These are phyloP conservation scores for Lasiosphaeria ovina DNA, from an alignment of 495 filamentous ascomycete genomes.

Conservation along the genomic window DNA sequence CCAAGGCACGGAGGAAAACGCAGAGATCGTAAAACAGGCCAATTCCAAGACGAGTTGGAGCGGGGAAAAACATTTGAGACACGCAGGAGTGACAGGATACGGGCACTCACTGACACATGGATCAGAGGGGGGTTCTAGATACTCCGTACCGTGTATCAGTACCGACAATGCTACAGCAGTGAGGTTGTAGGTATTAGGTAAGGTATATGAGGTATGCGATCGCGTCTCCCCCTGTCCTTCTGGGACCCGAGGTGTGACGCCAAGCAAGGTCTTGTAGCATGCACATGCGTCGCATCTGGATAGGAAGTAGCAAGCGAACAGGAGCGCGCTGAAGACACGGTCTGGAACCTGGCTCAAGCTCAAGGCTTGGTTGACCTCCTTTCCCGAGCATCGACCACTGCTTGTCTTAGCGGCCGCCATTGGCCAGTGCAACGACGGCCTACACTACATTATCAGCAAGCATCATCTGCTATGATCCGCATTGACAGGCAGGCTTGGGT, in stretches of 20 bases:
- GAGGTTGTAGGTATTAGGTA: too few species aligned
- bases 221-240: too few species aligned
- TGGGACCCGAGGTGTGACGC: too few species aligned
- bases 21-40: background rate
- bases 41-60: background rate
- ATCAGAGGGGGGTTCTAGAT: too few species aligned
- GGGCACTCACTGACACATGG: too few species aligned
- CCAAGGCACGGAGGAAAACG: background rate
- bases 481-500: background rate
- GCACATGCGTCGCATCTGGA: background rate
- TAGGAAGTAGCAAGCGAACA: conserved; percentile 3
- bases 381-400: background rate
- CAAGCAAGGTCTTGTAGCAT: background rate
- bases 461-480: conserved; percentile 1
- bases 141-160: too few species aligned
- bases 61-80: conserved; percentile 1
- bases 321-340: background rate
- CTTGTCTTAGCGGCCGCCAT: background rate
- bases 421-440: background rate
- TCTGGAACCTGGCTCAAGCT: background rate
- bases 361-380: background rate
- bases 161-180: too few species aligned
- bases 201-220: too few species aligned
- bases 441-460: background rate
- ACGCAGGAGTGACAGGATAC: background rate